phyloP scores from a whole-genome alignment of 768 basidiomycete species.

The Boletus huronensis region DNA sequence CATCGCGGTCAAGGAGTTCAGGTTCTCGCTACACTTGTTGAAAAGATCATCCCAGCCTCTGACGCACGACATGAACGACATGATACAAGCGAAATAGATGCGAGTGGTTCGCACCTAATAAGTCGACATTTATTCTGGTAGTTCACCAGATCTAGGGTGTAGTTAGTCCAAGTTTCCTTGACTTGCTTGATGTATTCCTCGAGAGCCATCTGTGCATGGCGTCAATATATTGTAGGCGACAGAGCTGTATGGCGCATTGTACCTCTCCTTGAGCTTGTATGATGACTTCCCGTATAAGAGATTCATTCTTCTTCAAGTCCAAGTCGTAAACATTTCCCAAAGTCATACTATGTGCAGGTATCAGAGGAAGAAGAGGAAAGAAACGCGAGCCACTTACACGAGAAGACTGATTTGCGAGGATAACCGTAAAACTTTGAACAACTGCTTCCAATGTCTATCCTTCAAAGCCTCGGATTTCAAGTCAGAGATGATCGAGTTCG shows the following conservation, averaged over 20 bases:
- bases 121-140: constrained; percentile 99
- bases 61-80: constrained; percentile 10
- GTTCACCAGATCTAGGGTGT: constrained; percentile 93
- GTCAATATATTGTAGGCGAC: constrained; percentile 6
- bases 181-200: constrained; percentile 97
- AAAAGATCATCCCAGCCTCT: constrained; percentile 98
- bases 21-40: constrained; percentile 94
- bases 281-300: constrained; percentile 88
- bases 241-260: constrained; percentile 5
- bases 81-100: background rate
- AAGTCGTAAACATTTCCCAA: constrained; percentile 96
- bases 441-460: constrained; percentile 96
- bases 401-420: constrained; percentile 73
- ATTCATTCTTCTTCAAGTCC: constrained; percentile 92
- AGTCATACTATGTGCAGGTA: constrained; percentile 65
- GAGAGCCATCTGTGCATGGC: constrained; percentile 71
- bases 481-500: constrained; percentile 86
- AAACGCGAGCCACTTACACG: constrained; percentile 46
- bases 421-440: constrained; percentile 84
- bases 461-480: constrained; percentile 96
- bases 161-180: constrained; percentile 95
- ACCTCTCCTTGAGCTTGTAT: constrained; percentile 98
- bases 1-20: constrained; percentile 96
- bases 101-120: constrained; percentile 55
- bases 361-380: background rate